Conservation (phyloP, 1,139 yeast genomes). For the Candida sp. region DNA sequence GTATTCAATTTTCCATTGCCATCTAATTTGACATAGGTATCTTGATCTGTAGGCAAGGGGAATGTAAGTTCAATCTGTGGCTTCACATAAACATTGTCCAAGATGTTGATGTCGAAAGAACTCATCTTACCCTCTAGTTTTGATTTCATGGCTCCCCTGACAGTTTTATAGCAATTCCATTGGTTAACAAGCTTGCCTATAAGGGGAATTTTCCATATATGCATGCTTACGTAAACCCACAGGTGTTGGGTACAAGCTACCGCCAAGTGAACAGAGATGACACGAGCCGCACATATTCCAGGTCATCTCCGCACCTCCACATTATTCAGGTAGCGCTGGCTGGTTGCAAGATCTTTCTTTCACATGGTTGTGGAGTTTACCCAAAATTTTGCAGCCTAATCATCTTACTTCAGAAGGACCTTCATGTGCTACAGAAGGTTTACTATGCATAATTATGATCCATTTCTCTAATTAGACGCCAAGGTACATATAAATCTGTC, state of each 20-base stretch:
- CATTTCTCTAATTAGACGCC: too few species aligned
- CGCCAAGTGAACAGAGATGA: neutral
- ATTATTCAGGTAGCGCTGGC: neutral
- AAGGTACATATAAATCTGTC: too few species aligned
- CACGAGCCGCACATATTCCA: too few species aligned
- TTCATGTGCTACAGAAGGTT: neutral
- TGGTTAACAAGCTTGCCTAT: neutral
- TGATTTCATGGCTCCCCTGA: neutral
- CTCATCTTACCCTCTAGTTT: neutral
- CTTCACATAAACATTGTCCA: conserved; percentile 27
- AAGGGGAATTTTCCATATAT: neutral
- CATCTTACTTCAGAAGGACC: neutral
- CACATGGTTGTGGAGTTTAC: neutral
- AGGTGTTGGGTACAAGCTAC: neutral
- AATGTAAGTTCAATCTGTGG: conserved; percentile 35
- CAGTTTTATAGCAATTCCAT: neutral
- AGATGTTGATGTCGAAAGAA: conserved; percentile 33
- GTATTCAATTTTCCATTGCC: conserved; percentile 24
- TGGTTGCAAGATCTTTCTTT: neutral
- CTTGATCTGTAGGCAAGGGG: conserved; percentile 39
- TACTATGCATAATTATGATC: neutral
- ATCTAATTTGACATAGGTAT: conserved; percentile 24
- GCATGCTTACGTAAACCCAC: neutral
- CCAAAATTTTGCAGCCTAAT: conserved; percentile 1
- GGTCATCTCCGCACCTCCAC: too few species aligned